Evolutionary conservation across 176 grass and related monocot genomes (phyloP).

Genomic region (Raddia distichophylla): DNA sequence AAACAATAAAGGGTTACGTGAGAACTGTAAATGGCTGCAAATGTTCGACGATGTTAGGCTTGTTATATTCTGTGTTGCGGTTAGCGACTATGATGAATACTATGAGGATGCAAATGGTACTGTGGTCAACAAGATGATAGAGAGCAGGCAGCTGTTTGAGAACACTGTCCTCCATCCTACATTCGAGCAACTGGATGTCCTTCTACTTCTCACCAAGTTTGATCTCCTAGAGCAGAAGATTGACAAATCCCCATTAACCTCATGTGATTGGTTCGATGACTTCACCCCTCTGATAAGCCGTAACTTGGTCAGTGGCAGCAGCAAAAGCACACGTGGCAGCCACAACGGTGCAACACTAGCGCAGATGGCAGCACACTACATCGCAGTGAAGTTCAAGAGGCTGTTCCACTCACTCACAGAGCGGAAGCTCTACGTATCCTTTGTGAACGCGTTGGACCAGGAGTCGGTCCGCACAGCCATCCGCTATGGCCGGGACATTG

Average conservation of each 20-base stretch:
- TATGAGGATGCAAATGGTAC: slow-evolving; percentile 57
- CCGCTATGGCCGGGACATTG: slow-evolving; percentile 63
- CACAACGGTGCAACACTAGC: slow-evolving; percentile 48
- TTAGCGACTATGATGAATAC: slow-evolving; percentile 78
- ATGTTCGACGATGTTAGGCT: slow-evolving; percentile 89
- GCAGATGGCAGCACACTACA: slow-evolving; percentile 76
- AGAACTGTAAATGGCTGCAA: slow-evolving; percentile 85
- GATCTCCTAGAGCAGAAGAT: slow-evolving; percentile 93
- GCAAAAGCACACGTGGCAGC: slow-evolving; percentile 27
- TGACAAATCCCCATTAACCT: slow-evolving; percentile 57
- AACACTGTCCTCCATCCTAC: slow-evolving; percentile 58
- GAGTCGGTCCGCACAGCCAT: slow-evolving; percentile 61
- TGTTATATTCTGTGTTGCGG: slow-evolving; percentile 74
- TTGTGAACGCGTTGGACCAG: slow-evolving; percentile 64
- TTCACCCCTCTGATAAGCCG: slow-evolving; percentile 73
- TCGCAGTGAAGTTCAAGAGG: slow-evolving; percentile 82
- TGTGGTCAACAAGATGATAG: slow-evolving; percentile 78
- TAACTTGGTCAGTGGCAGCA: slow-evolving; percentile 23
- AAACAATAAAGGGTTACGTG: slow-evolving; percentile 61
- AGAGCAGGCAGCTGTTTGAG: slow-evolving; percentile 78
- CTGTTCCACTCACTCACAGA: slow-evolving; percentile 60
- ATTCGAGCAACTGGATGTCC: slow-evolving; percentile 66
- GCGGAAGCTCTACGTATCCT: slow-evolving; percentile 69
- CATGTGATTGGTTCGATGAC: slow-evolving; percentile 75
- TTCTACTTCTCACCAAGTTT: slow-evolving; percentile 82